phyloP scores from a whole-genome alignment of 2,329 filamentous ascomycete genomes.

The Zalaria obscura region DNA sequence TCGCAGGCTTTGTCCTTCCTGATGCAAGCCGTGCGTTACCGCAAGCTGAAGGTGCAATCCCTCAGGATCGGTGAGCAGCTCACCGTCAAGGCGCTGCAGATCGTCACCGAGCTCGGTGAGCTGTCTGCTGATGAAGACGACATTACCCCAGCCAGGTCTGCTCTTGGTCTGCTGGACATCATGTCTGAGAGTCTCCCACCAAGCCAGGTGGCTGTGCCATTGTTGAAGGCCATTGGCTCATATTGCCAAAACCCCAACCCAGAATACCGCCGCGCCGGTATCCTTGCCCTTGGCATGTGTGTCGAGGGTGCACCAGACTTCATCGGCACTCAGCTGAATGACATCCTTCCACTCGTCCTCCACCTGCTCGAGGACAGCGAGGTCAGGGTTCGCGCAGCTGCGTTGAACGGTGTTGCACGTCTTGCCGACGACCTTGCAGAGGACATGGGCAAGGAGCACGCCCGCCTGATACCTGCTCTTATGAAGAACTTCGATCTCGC shows the following conservation, averaged over 20 bases:
- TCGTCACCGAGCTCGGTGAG: slow-evolving; percentile 77
- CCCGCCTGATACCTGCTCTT: slow-evolving; percentile 67
- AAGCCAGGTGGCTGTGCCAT: slow-evolving; percentile 83
- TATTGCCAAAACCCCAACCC: slow-evolving; percentile 65
- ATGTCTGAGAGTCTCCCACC: slow-evolving; percentile 79
- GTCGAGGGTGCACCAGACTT: slow-evolving; percentile 97
- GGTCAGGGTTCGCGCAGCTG: slow-evolving; percentile 69
- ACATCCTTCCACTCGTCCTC: slow-evolving; percentile 74
- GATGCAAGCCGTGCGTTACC: slow-evolving; percentile 80
- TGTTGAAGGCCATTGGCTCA: slow-evolving; percentile 71
- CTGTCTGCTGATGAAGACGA: slow-evolving; percentile 63
- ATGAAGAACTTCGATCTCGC: slow-evolving; percentile 82
- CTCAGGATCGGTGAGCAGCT: slow-evolving; percentile 78
- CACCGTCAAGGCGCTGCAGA: slow-evolving; percentile 75
- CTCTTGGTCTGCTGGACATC: slow-evolving; percentile 77
- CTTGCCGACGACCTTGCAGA: slow-evolving; percentile 88
- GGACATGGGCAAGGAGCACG: slow-evolving; percentile 75
- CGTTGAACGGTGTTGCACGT: slow-evolving; percentile 75
- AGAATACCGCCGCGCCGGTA: slow-evolving; percentile 75
- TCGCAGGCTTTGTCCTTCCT: slow-evolving; percentile 87
- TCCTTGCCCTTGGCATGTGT: slow-evolving; percentile 82
- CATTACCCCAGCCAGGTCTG: slow-evolving; percentile 69
- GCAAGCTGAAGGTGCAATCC: slow-evolving; percentile 89
- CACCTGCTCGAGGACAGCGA: slow-evolving; percentile 75
- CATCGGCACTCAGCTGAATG: slow-evolving; percentile 79